Evolutionary conservation across 1,284 basidiomycete genomes (phyloP).

Genomic region (Gomphus bonarii): DNA sequence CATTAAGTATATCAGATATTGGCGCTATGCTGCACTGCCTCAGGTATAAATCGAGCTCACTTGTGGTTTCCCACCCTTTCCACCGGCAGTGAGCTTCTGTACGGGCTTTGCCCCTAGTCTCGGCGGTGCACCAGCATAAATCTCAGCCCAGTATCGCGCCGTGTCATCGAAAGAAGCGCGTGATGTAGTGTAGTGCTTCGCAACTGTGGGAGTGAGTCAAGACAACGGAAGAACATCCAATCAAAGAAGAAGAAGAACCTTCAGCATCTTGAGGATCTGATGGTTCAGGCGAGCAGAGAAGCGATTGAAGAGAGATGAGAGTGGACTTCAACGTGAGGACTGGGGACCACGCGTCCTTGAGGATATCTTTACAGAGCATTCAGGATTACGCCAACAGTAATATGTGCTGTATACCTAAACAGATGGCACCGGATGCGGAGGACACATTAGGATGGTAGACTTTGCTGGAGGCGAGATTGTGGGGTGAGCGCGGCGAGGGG

Average conservation of each 20-base stretch:
- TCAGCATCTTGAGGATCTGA: conserved; percentile 98
- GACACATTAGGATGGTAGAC: conserved; percentile 98
- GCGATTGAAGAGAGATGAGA: conserved; percentile 88
- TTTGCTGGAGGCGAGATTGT: conserved; percentile 32
- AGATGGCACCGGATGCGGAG: conserved; percentile 88
- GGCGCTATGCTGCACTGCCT: neutral
- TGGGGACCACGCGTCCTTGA: conserved; percentile 88
- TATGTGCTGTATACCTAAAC: conserved; percentile 37
- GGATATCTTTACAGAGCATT: conserved; percentile 37
- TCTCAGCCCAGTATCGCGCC: conserved; percentile 88
- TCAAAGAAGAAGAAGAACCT: conserved; percentile 22
- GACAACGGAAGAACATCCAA: neutral
- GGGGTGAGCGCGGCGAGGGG: conserved; percentile 7
- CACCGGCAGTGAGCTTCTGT: conserved; percentile 23
- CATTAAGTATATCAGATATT: neutral
- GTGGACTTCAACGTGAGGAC: conserved; percentile 96
- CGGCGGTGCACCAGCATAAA: conserved; percentile 69
- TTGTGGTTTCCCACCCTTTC: conserved; percentile 19
- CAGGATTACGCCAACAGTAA: neutral
- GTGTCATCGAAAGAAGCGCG: conserved; percentile 85
- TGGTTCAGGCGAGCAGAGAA: conserved; percentile 95
- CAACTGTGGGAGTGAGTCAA: conserved; percentile 37
- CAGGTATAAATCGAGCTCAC: neutral
- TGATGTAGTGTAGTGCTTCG: conserved; percentile 91
- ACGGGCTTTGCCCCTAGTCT: conserved; percentile 7